Percentiles rank a stretch among this genome's conserved stretches.
phyloP scores from a whole-genome alignment of 352 stramenopile genomes.

The Nothophytophthora sp. region DNA sequence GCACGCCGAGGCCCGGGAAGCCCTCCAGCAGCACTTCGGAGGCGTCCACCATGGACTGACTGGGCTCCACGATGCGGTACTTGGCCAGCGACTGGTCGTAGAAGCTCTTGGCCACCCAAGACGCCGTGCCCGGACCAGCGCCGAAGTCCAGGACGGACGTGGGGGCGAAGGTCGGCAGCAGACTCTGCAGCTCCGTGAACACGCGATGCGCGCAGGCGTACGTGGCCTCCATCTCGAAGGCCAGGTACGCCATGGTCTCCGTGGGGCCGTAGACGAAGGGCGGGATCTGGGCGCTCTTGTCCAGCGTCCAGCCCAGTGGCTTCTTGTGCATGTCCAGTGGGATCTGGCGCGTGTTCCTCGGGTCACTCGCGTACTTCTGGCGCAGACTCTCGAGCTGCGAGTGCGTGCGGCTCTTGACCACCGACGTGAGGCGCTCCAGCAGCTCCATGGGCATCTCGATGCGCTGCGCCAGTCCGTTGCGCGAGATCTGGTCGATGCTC shows the following conservation, averaged over 20 bases:
- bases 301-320: slow-evolving; percentile 77
- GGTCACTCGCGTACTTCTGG: slow-evolving; percentile 53
- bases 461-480: slow-evolving; percentile 64
- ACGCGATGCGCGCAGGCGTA: slow-evolving; percentile 75
- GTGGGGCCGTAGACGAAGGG: slow-evolving; percentile 66
- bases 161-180: slow-evolving; percentile 56
- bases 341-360: slow-evolving; percentile 46
- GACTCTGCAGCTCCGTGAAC: slow-evolving; percentile 61
- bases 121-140: slow-evolving; percentile 67
- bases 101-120: slow-evolving; percentile 77
- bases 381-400: slow-evolving; percentile 75
- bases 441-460: slow-evolving; percentile 76
- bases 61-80: slow-evolving; percentile 82
- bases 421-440: slow-evolving; percentile 52
- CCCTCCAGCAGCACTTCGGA: slow-evolving; percentile 68
- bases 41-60: slow-evolving; percentile 86
- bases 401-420: slow-evolving; percentile 74
- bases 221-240: slow-evolving; percentile 71
- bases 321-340: slow-evolving; percentile 82
- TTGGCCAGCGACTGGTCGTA: slow-evolving; percentile 59
- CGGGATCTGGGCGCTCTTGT: slow-evolving; percentile 63
- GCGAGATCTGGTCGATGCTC: slow-evolving; percentile 60
- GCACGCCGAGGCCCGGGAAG: slow-evolving; percentile 75
- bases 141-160: slow-evolving; percentile 81
- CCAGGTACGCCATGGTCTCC: slow-evolving; percentile 76